These are phyloP conservation scores for Periconia macrospinosa DNA, from an alignment of 2,329 filamentous ascomycete genomes.

Conservation along the genomic window DNA sequence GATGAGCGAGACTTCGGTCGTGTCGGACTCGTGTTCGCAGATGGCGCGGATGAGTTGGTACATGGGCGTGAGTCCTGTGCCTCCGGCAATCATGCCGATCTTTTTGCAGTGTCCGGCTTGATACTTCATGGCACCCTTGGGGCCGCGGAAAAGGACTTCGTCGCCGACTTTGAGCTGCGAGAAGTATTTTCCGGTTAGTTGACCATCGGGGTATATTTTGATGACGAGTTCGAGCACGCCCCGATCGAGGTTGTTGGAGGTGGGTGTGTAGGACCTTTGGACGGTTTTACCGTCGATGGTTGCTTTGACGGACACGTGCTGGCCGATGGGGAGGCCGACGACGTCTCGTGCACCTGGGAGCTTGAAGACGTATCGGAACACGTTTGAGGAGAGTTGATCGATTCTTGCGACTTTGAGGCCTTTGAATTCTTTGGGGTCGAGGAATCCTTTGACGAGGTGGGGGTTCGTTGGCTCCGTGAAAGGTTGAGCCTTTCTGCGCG, in stretches of 20 bases:
- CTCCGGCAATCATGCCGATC: conserved; percentile 97
- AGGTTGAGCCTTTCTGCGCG: conserved; percentile 10
- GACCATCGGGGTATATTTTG: conserved; percentile 96
- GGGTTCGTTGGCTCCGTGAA: conserved; percentile 12
- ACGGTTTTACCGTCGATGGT: conserved; percentile 48
- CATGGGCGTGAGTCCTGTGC: conserved; percentile 98
- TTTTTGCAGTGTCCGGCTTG: conserved; percentile 93
- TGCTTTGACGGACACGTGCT: conserved; percentile 94
- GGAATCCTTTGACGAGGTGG: conserved; percentile 44
- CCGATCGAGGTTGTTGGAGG: conserved; percentile 52
- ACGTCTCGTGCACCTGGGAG: conserved; percentile 77
- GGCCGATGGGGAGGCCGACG: conserved; percentile 94
- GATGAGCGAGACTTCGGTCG: conserved; percentile 88
- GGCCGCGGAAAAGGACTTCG: conserved; percentile 85
- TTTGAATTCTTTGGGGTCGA: conserved; percentile 55
- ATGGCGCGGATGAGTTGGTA: conserved; percentile 93
- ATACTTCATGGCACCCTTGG: conserved; percentile 98
- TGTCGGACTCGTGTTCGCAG: conserved; percentile 73
- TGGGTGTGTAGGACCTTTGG: conserved; percentile 46
- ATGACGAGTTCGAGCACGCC: conserved; percentile 96
- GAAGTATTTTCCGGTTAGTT: conserved; percentile 88
- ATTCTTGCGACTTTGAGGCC: conserved; percentile 46
- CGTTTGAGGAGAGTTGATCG: conserved; percentile 15
- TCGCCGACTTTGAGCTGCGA: conserved; percentile 75
- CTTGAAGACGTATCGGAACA: conserved; percentile 83